Evolutionary conservation across 768 basidiomycete genomes (phyloP).

Genomic region (Calocybe gangraenosa): DNA sequence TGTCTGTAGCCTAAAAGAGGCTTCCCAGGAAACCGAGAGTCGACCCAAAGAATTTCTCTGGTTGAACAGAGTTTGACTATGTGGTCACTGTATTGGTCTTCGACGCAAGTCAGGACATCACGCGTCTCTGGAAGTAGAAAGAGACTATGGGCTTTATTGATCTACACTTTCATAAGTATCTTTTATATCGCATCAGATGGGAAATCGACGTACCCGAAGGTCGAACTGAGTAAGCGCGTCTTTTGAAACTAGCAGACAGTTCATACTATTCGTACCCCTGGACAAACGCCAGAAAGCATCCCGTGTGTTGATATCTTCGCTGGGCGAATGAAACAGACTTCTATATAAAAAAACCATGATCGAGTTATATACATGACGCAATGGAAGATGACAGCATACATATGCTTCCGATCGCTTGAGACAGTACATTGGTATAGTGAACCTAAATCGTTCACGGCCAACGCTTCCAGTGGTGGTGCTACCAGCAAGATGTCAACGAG

Average conservation of each 20-base stretch:
- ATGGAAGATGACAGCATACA: slow-evolving; percentile 32
- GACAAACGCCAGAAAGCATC: slow-evolving; percentile 54
- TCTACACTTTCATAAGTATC: slow-evolving; percentile 21
- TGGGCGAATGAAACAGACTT: slow-evolving; percentile 7
- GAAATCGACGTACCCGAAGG: slow-evolving; percentile 42
- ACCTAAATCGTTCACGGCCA: slow-evolving; percentile 49
- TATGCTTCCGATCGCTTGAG: slow-evolving; percentile 27
- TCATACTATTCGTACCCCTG: slow-evolving; percentile 25
- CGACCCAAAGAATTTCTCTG: slow-evolving; percentile 64
- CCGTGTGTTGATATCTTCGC: slow-evolving; percentile 2
- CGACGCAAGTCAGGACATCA: slow-evolving; percentile 52
- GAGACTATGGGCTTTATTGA: slow-evolving; percentile 23
- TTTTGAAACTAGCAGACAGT: slow-evolving; percentile 46
- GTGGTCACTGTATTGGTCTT: slow-evolving; percentile 35
- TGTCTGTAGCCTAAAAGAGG: slow-evolving; percentile 65
- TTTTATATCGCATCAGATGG: background rate
- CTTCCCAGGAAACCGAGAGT: slow-evolving; percentile 50
- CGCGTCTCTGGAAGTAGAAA: slow-evolving; percentile 28
- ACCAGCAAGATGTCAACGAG: slow-evolving; percentile 46
- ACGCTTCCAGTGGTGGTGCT: slow-evolving; percentile 26
- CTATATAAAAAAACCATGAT: slow-evolving; percentile 1
- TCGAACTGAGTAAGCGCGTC: slow-evolving; percentile 44
- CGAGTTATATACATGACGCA: background rate
- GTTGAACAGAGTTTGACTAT: slow-evolving; percentile 58
- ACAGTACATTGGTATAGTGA: slow-evolving; percentile 43